Conservation (phyloP, 1,284 basidiomycete genomes). For the Tylopilus sp. region DNA sequence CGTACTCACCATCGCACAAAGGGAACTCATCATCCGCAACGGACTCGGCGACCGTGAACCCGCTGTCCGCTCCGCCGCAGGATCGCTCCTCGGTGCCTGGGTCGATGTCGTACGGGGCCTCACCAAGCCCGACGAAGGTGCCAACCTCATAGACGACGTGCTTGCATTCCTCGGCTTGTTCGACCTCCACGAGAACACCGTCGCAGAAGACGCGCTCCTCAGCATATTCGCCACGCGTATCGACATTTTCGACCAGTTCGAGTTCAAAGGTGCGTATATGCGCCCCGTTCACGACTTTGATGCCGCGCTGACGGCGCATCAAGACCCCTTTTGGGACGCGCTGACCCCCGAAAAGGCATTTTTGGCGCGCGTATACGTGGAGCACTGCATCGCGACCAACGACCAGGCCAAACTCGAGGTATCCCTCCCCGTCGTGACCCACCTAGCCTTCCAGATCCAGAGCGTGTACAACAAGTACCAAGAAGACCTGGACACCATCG, state of each 20-base stretch:
- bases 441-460: conserved; percentile 83
- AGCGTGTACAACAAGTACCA: conserved; percentile 61
- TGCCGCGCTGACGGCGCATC: too few species aligned
- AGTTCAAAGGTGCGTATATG: too few species aligned
- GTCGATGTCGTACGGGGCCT: too few species aligned
- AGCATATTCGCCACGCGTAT: too few species aligned
- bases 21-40: conserved; percentile 73
- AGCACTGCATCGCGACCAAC: conserved; percentile 66
- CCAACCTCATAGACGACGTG: too few species aligned
- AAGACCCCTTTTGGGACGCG: conserved; percentile 72
- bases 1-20: conserved; percentile 67
- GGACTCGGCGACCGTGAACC: conserved; percentile 88
- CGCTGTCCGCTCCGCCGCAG: conserved; percentile 67
- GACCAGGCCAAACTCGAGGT: conserved; percentile 69
- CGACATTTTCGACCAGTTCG: too few species aligned
- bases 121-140: too few species aligned
- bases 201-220: conserved; percentile 58
- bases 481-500: too few species aligned
- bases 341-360: conserved; percentile 82
- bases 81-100: too few species aligned
- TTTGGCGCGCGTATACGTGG: conserved; percentile 82
- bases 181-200: too few species aligned
- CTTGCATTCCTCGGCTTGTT: too few species aligned
- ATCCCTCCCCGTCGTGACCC: conserved; percentile 83
- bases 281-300: too few species aligned